Base-by-base conservation (phyloP, 108 stramenopile genomes). In the Skeletonema marinoi region DNA sequence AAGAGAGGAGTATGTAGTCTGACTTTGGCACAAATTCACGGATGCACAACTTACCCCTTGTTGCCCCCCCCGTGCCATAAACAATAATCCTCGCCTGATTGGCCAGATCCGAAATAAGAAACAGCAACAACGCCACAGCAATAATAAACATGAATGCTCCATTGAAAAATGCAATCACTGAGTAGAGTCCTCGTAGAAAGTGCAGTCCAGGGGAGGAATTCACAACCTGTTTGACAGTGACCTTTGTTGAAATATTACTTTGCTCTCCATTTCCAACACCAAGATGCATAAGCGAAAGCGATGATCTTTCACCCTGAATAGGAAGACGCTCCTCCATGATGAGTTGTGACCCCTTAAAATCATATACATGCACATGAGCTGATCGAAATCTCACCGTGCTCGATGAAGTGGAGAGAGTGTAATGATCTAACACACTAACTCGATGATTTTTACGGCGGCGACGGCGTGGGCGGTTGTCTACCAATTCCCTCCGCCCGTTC, bases 311-410 rank as follows among this genome's bases (percentile, higher is more conserved):
- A 10, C 11, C 39, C 11, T 12, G 3, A 16, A 16, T 46, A 16
- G 44, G 16, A 16, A 46, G 16, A n/a, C 44, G 42, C 41, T 66
- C 72, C 65, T 66, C 72, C 58, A 50, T 32, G 2, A 56, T 17
- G 16, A 56, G 48, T 32, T 69, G 68, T 13, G 68, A 69, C 2
- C 68, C 68, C 25, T 25, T 6, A 13, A 29, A 48, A 35, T 69
- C 29, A 56, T 69, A 48, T 11, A 69, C 48, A 32, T 69, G 51
- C 30, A 56, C 51, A 32, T 56, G 44, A 51, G 46, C 68, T 2
- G 68, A 58, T 33, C 72, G 72, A 50, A 73, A 73, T 41, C 64
- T 41, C 30, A 73, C 72, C 36, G 65, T 73, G 42, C 65, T 66
- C 13, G 72, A 73, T 44, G 72, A 33, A 32, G 48, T 44, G 10